A percentile compares a stretch with the other conserved stretches of the same genome.
Conservation (phyloP, 192 early-diverging fungal genomes). For the Lunasporangiospora selenospora region DNA sequence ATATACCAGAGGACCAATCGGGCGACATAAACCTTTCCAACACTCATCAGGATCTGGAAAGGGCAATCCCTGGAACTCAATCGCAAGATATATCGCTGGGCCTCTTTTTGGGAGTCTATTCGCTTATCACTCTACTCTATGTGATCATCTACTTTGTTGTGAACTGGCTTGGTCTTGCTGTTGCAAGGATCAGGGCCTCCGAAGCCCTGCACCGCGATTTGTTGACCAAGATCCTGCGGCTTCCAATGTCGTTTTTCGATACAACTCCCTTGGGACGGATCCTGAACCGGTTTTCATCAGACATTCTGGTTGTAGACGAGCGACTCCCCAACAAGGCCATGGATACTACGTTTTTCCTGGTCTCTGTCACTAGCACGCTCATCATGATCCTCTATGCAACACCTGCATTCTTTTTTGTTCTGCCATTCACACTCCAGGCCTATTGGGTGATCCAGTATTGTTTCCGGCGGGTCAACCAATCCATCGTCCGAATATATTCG, state of each 20-base stretch:
- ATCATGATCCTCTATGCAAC: constrained; percentile 21
- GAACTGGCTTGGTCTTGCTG: constrained; percentile 13
- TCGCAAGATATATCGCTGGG: too few species aligned
- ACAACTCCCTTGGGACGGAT: constrained; percentile 71
- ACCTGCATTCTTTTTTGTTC: constrained; percentile 9
- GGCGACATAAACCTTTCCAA: too few species aligned
- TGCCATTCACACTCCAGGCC: constrained; percentile 22
- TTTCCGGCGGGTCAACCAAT: constrained; percentile 66
- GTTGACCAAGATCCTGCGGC: constrained; percentile 67
- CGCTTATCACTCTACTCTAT: constrained; percentile 15
- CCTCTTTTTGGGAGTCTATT: constrained; percentile 24
- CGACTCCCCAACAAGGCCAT: constrained; percentile 24
- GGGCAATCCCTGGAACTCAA: too few species aligned
- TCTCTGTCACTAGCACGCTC: constrained; percentile 33
- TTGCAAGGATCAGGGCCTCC: constrained; percentile 63
- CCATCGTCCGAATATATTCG: constrained; percentile 74
- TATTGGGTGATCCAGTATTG: constrained; percentile 46
- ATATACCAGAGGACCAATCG: too few species aligned
- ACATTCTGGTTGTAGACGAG: constrained; percentile 21
- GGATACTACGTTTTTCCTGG: constrained; percentile 11
- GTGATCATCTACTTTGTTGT: constrained; percentile 12
- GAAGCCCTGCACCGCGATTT: constrained; percentile 63
- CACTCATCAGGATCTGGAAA: too few species aligned
- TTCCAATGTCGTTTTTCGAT: constrained; percentile 70
- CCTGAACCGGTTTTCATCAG: constrained; percentile 63